Evolutionary conservation across 2,329 filamentous ascomycete genomes (phyloP).

Genomic region (Aureobasidium sp.): DNA sequence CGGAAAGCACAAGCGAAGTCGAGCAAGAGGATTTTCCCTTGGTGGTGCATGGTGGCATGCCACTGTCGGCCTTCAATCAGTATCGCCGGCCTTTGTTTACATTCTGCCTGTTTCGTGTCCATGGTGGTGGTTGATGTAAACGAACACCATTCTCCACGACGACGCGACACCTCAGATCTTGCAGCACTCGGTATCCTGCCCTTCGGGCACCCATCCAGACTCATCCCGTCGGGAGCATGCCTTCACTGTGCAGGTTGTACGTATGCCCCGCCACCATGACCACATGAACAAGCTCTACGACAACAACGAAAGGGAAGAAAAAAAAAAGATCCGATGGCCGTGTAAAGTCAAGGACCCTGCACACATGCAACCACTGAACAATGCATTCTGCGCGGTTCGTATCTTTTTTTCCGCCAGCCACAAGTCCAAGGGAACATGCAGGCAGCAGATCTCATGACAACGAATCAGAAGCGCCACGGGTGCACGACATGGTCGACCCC

Average conservation of each 20-base stretch:
- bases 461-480: background rate
- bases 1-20: slow-evolving; percentile 3
- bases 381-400: background rate
- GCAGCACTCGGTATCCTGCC: background rate
- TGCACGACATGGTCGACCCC: background rate
- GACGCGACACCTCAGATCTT: background rate
- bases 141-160: background rate
- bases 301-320: background rate
- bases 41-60: background rate
- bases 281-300: background rate
- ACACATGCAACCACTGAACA: background rate
- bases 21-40: background rate
- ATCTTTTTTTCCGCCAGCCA: background rate
- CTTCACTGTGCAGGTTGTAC: background rate
- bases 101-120: background rate
- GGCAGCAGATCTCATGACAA: slow-evolving; percentile 1
- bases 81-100: background rate
- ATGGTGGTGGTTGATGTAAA: background rate
- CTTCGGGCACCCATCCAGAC: background rate
- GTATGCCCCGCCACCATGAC: background rate
- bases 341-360: background rate
- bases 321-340: background rate
- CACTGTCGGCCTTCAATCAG: background rate
- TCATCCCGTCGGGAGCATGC: background rate
- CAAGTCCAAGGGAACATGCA: background rate